phyloP scores from a whole-genome alignment of 805 yeast genomes.

The Yamadazyma akitaensis region DNA sequence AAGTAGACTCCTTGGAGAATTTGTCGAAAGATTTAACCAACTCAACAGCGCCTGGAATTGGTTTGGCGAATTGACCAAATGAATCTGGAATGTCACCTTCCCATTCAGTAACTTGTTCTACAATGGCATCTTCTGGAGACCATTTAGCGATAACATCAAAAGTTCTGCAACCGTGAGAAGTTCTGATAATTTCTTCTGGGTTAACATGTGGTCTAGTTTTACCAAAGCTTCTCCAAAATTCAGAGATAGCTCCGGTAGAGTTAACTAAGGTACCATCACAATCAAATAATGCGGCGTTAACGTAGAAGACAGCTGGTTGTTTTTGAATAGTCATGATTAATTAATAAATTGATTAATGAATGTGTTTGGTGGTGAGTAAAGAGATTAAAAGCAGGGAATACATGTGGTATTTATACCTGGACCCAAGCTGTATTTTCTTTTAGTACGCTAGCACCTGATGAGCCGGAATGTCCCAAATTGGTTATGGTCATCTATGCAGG shows the following conservation, averaged over 20 bases:
- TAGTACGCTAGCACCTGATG: slow-evolving; percentile 4
- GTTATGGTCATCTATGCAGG: not conserved
- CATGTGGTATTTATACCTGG: slow-evolving; percentile 5
- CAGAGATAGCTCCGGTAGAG: slow-evolving; percentile 79
- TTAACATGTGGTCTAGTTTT: slow-evolving; percentile 63
- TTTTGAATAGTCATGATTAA: slow-evolving; percentile 31
- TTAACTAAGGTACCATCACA: slow-evolving; percentile 85
- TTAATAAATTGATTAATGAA: not conserved
- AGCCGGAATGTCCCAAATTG: not conserved
- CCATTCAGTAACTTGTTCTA: slow-evolving; percentile 59
- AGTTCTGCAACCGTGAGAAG: slow-evolving; percentile 82
- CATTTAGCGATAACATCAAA: slow-evolving; percentile 70
- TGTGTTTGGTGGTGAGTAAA: not conserved
- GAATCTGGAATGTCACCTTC: slow-evolving; percentile 69
- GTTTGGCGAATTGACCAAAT: slow-evolving; percentile 69
- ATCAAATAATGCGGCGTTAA: slow-evolving; percentile 63
- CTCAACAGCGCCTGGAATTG: slow-evolving; percentile 73
- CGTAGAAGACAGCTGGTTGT: slow-evolving; percentile 43
- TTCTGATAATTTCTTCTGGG: slow-evolving; percentile 66
- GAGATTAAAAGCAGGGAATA: not conserved
- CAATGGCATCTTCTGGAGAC: slow-evolving; percentile 72
- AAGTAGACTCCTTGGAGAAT: slow-evolving; percentile 41
- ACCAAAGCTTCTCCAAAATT: slow-evolving; percentile 76
- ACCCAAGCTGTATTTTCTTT: slow-evolving; percentile 4
- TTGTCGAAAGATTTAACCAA: slow-evolving; percentile 53